These are phyloP conservation scores for Graphilbum fragrans DNA, from an alignment of 2,329 filamentous ascomycete species.

Conservation along the genomic window DNA sequence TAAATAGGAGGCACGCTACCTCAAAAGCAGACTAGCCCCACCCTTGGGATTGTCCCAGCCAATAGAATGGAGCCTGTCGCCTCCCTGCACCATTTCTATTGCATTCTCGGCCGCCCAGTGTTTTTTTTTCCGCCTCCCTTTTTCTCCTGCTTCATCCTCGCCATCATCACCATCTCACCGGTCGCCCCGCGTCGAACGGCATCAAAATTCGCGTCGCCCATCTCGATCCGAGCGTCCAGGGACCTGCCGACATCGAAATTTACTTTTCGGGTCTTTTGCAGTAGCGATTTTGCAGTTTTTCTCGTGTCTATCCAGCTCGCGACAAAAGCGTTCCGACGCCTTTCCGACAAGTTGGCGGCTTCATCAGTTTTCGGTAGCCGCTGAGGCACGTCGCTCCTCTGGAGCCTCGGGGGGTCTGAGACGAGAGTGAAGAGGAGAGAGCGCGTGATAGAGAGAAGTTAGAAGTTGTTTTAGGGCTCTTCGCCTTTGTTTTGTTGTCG, in stretches of 20 bases:
- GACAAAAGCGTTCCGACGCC: conserved; percentile 14
- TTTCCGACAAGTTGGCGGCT: conserved; percentile 28
- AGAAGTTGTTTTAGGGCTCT: neutral
- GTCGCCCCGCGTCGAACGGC: conserved; percentile 15
- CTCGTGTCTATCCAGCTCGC: neutral
- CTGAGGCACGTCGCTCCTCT: conserved; percentile 19
- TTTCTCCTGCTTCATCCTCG: conserved; percentile 21
- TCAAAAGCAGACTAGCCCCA: conserved; percentile 16
- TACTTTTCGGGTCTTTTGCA: conserved; percentile 2
- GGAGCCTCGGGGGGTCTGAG: conserved; percentile 21
- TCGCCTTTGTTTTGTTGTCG: neutral
- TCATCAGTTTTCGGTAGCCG: conserved; percentile 21
- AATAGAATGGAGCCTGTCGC: neutral
- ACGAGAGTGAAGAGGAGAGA: neutral
- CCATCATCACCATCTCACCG: conserved; percentile 11
- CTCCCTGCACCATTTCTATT: neutral
- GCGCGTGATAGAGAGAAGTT: neutral
- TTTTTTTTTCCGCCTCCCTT: conserved; percentile 2
- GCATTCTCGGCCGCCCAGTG: conserved; percentile 27
- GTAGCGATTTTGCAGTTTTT: neutral
- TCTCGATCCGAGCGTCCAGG: conserved; percentile 17
- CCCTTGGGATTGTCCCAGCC: neutral
- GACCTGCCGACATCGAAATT: neutral
- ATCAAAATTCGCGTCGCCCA: conserved; percentile 42
- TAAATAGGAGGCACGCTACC: conserved; percentile 13